Percentiles rank a stretch among this genome's conserved stretches.
phyloP scores from a whole-genome alignment of 2,329 filamentous ascomycete species.

The Pseudopyrenochaeta lycopersici region DNA sequence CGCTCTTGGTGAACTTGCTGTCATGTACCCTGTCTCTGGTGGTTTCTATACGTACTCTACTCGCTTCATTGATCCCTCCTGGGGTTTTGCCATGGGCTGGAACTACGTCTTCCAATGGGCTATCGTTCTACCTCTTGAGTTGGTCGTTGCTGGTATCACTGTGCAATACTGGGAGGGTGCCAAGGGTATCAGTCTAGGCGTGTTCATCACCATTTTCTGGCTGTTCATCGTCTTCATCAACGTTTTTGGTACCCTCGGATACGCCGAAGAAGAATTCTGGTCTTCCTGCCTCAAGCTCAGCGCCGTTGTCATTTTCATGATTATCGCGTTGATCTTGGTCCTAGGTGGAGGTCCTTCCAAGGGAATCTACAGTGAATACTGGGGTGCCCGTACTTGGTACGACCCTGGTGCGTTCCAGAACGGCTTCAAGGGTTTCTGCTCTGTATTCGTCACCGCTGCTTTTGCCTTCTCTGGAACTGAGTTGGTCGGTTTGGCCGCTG shows the following conservation, averaged over 20 bases:
- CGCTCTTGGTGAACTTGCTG: slow-evolving; percentile 62
- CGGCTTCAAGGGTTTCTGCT: slow-evolving; percentile 71
- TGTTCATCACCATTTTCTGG: slow-evolving; percentile 51
- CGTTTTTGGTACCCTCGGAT: slow-evolving; percentile 50
- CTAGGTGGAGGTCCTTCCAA: slow-evolving; percentile 63
- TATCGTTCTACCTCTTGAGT: slow-evolving; percentile 50
- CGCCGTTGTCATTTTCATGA: slow-evolving; percentile 51
- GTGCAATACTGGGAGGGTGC: slow-evolving; percentile 47
- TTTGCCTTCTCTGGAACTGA: slow-evolving; percentile 71
- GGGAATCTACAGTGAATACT: slow-evolving; percentile 60
- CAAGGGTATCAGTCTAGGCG: slow-evolving; percentile 27
- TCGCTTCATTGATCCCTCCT: slow-evolving; percentile 60
- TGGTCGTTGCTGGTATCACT: slow-evolving; percentile 50
- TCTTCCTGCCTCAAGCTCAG: slow-evolving; percentile 46
- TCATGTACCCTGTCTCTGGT: slow-evolving; percentile 66
- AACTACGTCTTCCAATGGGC: slow-evolving; percentile 51
- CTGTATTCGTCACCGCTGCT: slow-evolving; percentile 70
- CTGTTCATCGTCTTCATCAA: slow-evolving; percentile 50
- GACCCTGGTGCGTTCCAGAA: slow-evolving; percentile 63
- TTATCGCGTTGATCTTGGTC: slow-evolving; percentile 63
- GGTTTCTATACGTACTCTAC: slow-evolving; percentile 61
- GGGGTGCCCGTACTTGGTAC: slow-evolving; percentile 69
- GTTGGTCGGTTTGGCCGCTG: slow-evolving; percentile 67
- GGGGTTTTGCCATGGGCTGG: slow-evolving; percentile 50
- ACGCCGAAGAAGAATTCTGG: slow-evolving; percentile 54